Percentiles rank a stretch among this genome's conserved stretches.
These are phyloP conservation scores for Diplodia corticola DNA, from an alignment of 2,329 filamentous ascomycete genomes.

Conservation along the genomic window DNA sequence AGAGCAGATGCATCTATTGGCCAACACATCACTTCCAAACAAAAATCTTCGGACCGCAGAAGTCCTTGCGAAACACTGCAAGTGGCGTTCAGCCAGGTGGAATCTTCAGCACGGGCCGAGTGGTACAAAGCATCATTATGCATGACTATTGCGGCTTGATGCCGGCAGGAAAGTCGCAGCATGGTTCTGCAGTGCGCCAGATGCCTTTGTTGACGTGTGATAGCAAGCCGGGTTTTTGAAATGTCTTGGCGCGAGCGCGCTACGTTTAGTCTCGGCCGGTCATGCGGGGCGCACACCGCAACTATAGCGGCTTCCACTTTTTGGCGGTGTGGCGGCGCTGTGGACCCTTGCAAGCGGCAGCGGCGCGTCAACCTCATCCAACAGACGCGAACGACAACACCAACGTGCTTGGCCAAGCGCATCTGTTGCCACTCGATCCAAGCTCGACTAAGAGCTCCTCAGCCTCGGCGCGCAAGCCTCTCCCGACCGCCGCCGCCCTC, in stretches of 20 bases:
- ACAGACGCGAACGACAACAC: constrained; percentile 17
- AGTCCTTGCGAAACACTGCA: background rate
- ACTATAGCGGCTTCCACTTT: background rate
- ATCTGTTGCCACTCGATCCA: background rate
- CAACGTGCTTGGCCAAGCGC: constrained; percentile 4
- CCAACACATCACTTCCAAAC: background rate
- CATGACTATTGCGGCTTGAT: background rate
- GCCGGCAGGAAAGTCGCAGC: background rate
- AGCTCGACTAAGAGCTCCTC: constrained; percentile 3
- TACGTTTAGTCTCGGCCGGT: background rate
- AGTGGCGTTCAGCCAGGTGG: background rate
- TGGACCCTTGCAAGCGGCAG: constrained; percentile 18
- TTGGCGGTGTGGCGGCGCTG: constrained; percentile 3
- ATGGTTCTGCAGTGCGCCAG: background rate
- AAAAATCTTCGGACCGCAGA: background rate
- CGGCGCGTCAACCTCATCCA: constrained; percentile 16
- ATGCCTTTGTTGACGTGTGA: constrained; percentile 1
- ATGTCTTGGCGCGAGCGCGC: background rate
- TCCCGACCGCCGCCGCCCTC: constrained; percentile 6
- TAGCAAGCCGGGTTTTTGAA: background rate
- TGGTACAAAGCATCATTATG: background rate
- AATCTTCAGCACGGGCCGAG: background rate
- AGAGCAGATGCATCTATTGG: background rate
- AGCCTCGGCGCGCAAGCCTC: background rate
- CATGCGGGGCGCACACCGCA: background rate